These are phyloP conservation scores for Primulina eburnea DNA, from an alignment of 257 asterid genomes.

Conservation along the genomic window DNA sequence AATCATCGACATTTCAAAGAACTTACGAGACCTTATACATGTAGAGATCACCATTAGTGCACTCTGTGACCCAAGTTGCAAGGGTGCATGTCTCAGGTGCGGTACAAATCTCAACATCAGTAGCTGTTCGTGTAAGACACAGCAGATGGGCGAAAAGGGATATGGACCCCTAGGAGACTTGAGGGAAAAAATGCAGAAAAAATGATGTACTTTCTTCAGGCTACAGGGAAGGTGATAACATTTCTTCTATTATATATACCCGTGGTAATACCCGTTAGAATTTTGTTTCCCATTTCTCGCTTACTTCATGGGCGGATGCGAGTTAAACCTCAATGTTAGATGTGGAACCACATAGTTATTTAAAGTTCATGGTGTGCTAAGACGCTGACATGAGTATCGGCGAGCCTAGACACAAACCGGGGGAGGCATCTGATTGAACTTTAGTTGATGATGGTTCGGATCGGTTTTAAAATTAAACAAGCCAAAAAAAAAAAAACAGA, in stretches of 20 bases:
- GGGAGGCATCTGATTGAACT: too few relatives aligned
- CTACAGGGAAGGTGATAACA: not conserved
- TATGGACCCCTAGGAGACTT: constrained; percentile 71
- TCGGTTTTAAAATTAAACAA: too few relatives aligned
- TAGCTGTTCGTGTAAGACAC: constrained; percentile 44
- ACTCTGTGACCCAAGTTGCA: constrained; percentile 66
- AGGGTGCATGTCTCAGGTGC: constrained; percentile 70
- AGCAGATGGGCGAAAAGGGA: constrained; percentile 35
- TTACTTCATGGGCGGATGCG: too few relatives aligned
- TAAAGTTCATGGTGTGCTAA: too few relatives aligned
- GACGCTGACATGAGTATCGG: too few relatives aligned
- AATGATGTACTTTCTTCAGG: not conserved
- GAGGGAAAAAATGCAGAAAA: constrained; percentile 64
- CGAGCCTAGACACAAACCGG: too few relatives aligned
- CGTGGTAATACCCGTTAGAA: too few relatives aligned
- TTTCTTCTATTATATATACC: not conserved
- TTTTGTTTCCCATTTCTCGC: too few relatives aligned
- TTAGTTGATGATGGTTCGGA: too few relatives aligned
- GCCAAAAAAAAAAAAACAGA: too few relatives aligned
- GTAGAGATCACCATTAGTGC: constrained; percentile 76
- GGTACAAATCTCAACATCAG: constrained; percentile 65
- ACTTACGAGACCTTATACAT: constrained; percentile 80
- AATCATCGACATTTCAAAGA: constrained; percentile 74
- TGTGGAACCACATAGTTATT: too few relatives aligned
- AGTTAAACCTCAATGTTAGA: too few relatives aligned